Percentiles rank a stretch among this genome's conserved stretches.
These are phyloP conservation scores for Termitomyces titanicus DNA, from an alignment of 768 basidiomycete species.

Conservation along the genomic window DNA sequence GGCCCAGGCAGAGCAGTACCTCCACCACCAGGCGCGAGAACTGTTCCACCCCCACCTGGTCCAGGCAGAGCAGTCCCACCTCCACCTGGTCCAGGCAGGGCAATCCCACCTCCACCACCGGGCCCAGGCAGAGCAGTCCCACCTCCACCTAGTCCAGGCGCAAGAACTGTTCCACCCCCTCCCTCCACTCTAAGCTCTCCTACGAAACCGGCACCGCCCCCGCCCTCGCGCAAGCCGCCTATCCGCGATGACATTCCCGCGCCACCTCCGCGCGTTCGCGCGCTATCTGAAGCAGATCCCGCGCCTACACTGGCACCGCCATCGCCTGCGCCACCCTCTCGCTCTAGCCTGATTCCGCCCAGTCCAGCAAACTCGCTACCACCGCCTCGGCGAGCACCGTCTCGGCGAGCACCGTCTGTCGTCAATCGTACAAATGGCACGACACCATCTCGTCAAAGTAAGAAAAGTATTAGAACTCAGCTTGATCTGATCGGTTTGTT, in stretches of 20 bases:
- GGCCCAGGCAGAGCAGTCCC: too few species aligned
- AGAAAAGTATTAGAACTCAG: conserved; percentile 14
- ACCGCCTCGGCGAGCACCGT: conserved; percentile 12
- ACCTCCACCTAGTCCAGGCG: conserved; percentile 22
- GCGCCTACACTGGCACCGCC: conserved; percentile 12
- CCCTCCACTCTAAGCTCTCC: conserved; percentile 17
- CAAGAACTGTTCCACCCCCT: conserved; percentile 24
- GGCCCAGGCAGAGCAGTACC: too few species aligned
- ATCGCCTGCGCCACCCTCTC: conserved; percentile 18
- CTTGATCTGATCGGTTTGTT: neutral
- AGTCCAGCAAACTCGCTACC: conserved; percentile 4
- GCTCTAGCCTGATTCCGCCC: conserved; percentile 26
- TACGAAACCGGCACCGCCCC: conserved; percentile 25
- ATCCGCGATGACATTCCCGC: conserved; percentile 23
- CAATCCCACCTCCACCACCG: too few species aligned
- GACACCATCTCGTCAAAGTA: conserved; percentile 49
- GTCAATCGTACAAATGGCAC: too few species aligned
- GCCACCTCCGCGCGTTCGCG: conserved; percentile 35
- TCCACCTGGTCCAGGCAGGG: too few species aligned
- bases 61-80: too few species aligned
- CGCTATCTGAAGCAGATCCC: conserved; percentile 44
- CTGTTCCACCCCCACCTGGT: too few species aligned
- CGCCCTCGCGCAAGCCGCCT: conserved; percentile 34
- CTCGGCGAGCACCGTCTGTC: conserved; percentile 6
- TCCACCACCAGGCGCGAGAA: too few species aligned